A percentile compares a stretch with the other conserved stretches of the same genome.
Evolutionary conservation across 306 rosid genomes (phyloP).

Genomic region (Fragaria ananassa): DNA sequence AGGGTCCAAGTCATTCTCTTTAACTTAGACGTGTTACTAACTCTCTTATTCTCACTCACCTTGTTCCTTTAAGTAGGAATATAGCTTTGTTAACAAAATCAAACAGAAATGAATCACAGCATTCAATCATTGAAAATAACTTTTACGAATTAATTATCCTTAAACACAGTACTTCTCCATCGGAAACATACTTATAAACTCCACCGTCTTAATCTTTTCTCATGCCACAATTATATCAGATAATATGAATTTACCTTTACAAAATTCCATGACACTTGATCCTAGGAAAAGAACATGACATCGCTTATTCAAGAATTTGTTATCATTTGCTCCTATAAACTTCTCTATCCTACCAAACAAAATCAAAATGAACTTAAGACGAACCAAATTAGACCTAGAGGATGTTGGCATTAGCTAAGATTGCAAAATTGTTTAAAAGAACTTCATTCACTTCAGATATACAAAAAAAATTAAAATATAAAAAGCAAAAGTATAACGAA

Average conservation of each 20-base stretch:
- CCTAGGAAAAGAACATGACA: not conserved
- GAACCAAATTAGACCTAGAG: not conserved
- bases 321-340: not conserved
- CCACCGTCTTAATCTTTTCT: not conserved
- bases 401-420: slow-evolving; percentile 1
- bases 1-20: not conserved
- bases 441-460: slow-evolving; percentile 8
- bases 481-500: slow-evolving; percentile 17
- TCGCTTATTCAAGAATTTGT: not conserved
- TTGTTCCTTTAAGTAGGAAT: not conserved
- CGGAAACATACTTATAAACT: not conserved
- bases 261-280: not conserved
- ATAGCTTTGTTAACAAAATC: not conserved
- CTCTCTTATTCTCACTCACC: not conserved
- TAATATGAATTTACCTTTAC: not conserved
- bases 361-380: not conserved
- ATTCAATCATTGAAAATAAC: not conserved
- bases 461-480: slow-evolving; percentile 3
- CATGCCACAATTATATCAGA: not conserved
- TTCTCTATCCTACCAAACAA: not conserved
- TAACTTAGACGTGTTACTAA: not conserved
- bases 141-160: not conserved
- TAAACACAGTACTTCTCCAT: not conserved
- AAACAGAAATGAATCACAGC: not conserved
- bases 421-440: slow-evolving; percentile 13